A percentile compares a stretch with the other conserved stretches of the same genome.
Conservation (phyloP, 192 early-diverging fungal genomes). For the Coemansia sp. region DNA sequence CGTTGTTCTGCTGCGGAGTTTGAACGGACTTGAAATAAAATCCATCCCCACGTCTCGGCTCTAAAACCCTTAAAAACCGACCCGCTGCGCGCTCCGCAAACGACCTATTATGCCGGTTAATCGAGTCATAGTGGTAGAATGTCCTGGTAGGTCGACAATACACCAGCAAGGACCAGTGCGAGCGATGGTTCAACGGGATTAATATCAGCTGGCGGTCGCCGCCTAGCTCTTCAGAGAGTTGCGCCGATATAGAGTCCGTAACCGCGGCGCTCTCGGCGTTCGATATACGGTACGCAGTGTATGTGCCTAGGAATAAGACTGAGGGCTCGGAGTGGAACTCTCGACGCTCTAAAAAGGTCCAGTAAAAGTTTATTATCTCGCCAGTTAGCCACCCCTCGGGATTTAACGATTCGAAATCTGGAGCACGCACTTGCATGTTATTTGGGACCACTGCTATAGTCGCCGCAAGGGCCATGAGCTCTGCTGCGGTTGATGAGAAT, state of each 20-base stretch:
- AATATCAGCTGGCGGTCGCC: conserved; percentile 39
- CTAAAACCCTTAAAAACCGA: conserved; percentile 45
- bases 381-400: conserved; percentile 56
- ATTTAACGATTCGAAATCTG: conserved; percentile 52
- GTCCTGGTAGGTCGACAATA: conserved; percentile 54
- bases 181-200: conserved; percentile 53
- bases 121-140: conserved; percentile 57
- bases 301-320: conserved; percentile 51
- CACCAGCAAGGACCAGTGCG: conserved; percentile 54
- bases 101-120: conserved; percentile 41
- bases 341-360: conserved; percentile 50
- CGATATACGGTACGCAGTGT: conserved; percentile 55
- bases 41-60: conserved; percentile 38
- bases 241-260: conserved; percentile 45
- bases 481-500: no score
- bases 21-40: conserved; percentile 59
- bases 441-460: no score
- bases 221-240: conserved; percentile 41
- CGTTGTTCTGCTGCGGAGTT: conserved; percentile 58
- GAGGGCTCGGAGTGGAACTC: conserved; percentile 43
- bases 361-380: conserved; percentile 59
- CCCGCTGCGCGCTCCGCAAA: conserved; percentile 56
- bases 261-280: conserved; percentile 47
- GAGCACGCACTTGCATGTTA: conserved; percentile 31
- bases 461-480: no score